Evolutionary conservation across 2,329 filamentous ascomycete species (phyloP).

Genomic region (Colletotrichum navitas): DNA sequence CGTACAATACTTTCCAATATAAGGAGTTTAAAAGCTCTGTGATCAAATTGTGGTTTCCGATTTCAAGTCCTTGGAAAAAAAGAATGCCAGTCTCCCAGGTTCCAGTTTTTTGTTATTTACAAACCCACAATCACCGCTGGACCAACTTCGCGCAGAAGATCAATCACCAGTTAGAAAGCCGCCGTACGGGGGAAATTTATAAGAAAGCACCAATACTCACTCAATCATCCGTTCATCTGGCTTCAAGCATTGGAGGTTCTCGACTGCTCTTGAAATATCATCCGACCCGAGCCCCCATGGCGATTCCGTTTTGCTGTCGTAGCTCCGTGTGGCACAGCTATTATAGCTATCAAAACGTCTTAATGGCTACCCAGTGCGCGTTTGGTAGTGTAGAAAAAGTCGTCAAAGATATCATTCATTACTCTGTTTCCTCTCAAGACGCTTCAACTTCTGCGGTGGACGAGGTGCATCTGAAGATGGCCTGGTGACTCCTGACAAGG

Average conservation of each 20-base stretch:
- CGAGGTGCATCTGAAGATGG: background rate
- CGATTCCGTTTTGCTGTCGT: background rate
- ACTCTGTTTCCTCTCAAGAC: background rate
- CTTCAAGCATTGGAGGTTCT: background rate
- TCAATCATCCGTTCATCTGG: background rate
- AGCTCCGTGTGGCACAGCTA: too few relatives aligned
- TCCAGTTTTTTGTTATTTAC: too few relatives aligned
- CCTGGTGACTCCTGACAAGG: background rate
- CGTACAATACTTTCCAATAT: too few relatives aligned
- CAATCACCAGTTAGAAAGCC: background rate
- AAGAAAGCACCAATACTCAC: background rate
- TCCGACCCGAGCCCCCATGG: background rate
- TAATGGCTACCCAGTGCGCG: background rate
- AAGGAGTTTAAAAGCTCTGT: too few relatives aligned
- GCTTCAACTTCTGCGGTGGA: background rate
- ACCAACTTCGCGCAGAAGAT: background rate
- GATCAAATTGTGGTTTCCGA: too few relatives aligned
- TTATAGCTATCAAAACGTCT: background rate
- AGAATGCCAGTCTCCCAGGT: background rate
- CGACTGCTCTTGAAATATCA: background rate
- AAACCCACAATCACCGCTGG: too few relatives aligned
- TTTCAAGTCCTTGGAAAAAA: background rate
- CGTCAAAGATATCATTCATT: background rate
- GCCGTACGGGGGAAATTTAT: too few relatives aligned
- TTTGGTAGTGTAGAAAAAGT: background rate